Base-by-base conservation (phyloP, 2,329 filamentous ascomycete species). In the Dactylellina leptospora region DNA sequence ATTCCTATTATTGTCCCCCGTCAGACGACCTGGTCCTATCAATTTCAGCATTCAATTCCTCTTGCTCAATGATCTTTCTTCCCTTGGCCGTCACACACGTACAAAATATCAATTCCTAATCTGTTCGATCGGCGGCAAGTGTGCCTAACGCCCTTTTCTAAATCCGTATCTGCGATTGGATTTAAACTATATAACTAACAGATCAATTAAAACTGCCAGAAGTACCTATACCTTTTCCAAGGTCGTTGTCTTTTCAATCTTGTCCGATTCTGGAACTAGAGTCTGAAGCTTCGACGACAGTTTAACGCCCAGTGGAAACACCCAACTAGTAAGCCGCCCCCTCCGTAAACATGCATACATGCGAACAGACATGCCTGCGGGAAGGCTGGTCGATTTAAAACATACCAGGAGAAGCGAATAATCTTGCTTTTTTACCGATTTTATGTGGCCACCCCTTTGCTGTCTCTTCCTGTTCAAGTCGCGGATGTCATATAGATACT, bases 1-100 rank as follows among this genome's bases (percentile, higher is more conserved):
- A 59, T 72, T 63, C 68, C 59, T 72, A 72, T 63, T 64, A 64
- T 59, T 72, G 68, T 64, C 59, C 68, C 66, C 60, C 60, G 48
- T 72, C 68, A 72, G 68, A 64, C 66, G 66, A 71, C 68, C 50
- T 38, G 44, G 48, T 72, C 59, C 59, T 72, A 64, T 64, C 40
- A 56, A 59, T 64, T 47, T 48, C 40, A 54, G 38, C 33, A 63
- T 42, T 58, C 50, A 42, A 30, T 28, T 16, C 11, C 55, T 64
- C 45, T 44, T 25, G 30, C 59, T 47, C 13, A 60, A 63, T 53
- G 25, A 64, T 51, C 54, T 53, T 53, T 55, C 51, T 72, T 50
- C 54, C 60, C 59, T 60, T 60, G 38, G 28, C 38, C 40, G 68
- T 72, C 59, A 55, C 68, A 72, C 68, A 64, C 45, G 42, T 60